Evolutionary conservation across 2,329 filamentous ascomycete genomes (phyloP).

Genomic region (Cryoendolithus antarcticus): DNA sequence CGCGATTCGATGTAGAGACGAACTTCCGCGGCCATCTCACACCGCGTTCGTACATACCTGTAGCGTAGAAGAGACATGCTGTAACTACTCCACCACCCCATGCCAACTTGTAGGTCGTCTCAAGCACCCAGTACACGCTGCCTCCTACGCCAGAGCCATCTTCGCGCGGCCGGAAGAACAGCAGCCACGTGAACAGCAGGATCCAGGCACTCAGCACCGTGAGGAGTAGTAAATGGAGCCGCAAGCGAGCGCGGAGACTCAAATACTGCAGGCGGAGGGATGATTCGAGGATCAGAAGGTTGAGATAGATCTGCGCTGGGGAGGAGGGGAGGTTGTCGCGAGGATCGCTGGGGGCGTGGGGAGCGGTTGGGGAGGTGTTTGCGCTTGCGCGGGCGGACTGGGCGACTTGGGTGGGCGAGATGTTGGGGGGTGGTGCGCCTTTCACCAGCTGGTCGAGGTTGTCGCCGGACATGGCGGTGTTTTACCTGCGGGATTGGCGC

Average conservation of each 20-base stretch:
- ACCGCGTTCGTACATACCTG: conserved; percentile 90
- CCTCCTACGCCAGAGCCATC: conserved; percentile 85
- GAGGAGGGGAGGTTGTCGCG: conserved; percentile 75
- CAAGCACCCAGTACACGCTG: conserved; percentile 91
- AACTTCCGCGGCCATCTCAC: conserved; percentile 88
- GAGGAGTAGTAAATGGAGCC: conserved; percentile 89
- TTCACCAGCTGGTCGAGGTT: conserved; percentile 47
- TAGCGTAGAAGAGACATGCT: conserved; percentile 77
- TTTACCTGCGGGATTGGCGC: neutral
- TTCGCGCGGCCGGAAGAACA: conserved; percentile 92
- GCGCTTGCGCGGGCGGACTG: conserved; percentile 20
- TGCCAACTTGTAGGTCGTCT: conserved; percentile 79
- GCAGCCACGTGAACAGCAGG: conserved; percentile 70
- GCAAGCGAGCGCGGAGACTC: conserved; percentile 70
- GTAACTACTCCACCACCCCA: conserved; percentile 86
- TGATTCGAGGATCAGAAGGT: conserved; percentile 90
- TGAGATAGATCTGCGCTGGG: conserved; percentile 93
- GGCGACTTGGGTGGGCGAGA: conserved; percentile 31
- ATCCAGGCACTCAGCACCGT: conserved; percentile 71
- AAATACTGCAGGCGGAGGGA: conserved; percentile 89
- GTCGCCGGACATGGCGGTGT: conserved; percentile 7
- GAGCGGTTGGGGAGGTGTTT: conserved; percentile 23
- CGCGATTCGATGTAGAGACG: conserved; percentile 80
- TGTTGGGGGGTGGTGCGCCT: conserved; percentile 60
- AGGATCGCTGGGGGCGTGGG: conserved; percentile 45